phyloP scores from a whole-genome alignment of 768 basidiomycete species.

The Dacryopinax spathularia region DNA sequence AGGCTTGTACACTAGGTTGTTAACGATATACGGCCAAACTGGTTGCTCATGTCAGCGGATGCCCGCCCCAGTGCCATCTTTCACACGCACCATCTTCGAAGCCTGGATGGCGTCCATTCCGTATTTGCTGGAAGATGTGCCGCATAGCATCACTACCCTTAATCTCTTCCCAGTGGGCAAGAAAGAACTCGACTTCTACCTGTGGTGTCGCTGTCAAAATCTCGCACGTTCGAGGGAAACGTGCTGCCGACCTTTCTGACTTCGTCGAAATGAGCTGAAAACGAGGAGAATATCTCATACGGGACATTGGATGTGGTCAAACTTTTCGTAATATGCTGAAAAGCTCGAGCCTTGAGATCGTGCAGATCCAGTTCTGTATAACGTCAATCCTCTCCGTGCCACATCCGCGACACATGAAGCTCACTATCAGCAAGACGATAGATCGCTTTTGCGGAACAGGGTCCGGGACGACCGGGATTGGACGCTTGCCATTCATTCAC shows the following conservation, averaged over 20 bases:
- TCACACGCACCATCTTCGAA: constrained; percentile 66
- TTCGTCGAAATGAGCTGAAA: constrained; percentile 67
- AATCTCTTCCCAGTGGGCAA: constrained; percentile 70
- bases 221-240: not conserved
- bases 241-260: constrained; percentile 45
- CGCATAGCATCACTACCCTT: constrained; percentile 72
- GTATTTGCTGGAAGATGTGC: constrained; percentile 71
- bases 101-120: constrained; percentile 68
- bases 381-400: not conserved
- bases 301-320: constrained; percentile 69
- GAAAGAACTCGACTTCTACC: constrained; percentile 63
- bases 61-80: not conserved
- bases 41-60: not conserved
- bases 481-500: constrained; percentile 50
- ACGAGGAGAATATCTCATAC: constrained; percentile 73
- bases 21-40: constrained; percentile 17
- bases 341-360: constrained; percentile 61
- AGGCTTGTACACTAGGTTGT: constrained; percentile 6
- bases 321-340: constrained; percentile 64
- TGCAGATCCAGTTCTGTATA: constrained; percentile 49
- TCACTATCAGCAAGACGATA: constrained; percentile 72
- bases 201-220: constrained; percentile 11
- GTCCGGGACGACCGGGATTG: constrained; percentile 49
- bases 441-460: constrained; percentile 71
- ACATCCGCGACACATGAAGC: constrained; percentile 19